Evolutionary conservation across 1,284 basidiomycete genomes (phyloP), one percentile per base, ranked within the genome.

Genomic region (Boletus nobilissimus): DNA sequence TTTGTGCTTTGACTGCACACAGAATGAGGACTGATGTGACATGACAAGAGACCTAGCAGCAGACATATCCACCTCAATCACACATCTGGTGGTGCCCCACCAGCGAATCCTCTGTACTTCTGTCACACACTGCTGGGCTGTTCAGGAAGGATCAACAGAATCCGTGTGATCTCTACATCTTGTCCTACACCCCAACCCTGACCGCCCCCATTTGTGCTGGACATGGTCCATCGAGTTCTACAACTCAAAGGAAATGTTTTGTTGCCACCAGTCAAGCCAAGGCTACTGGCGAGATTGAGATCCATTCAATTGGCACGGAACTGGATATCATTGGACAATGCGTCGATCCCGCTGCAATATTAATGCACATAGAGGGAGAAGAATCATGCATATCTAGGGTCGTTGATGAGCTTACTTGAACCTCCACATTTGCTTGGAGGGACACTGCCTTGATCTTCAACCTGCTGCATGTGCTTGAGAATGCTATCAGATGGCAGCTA

Each of bases 401-500:
- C 39, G 3, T 36, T 32, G 16, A 63, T 36, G 60, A 43, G 54
- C 39, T 82, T 36, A n/a, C n/a, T n/a, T n/a, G n/a, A n/a, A n/a
- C 86, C 16, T 91, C 89, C 46, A 92, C 67, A 76, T 91, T 93
- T 43, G 85, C 85, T n/a, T n/a, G n/a, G 77, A 89, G 76, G 0
- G 89, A 88, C 18, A 94, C 81, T 10, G 83, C 81, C 4, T 89
- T 88, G 19, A 94, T 85, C 43, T 91, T 88, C 40, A 93, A 81
- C 38, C 87, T 87, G 36, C 89, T 89, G 22, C 88, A 87, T 6
- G 82, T 72, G 14, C 78, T 77, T 34, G 91, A 90, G 81, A 92
- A 94, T 4, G 89, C 90, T 0, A 90, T 91, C 18, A 89, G 88
- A 51, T 84, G 82, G 63, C n/a, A n/a, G n/a, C n/a, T 88, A 87